These are phyloP conservation scores for Solanum chmielewskii DNA, from an alignment of 257 asterid genomes.

Conservation along the genomic window DNA sequence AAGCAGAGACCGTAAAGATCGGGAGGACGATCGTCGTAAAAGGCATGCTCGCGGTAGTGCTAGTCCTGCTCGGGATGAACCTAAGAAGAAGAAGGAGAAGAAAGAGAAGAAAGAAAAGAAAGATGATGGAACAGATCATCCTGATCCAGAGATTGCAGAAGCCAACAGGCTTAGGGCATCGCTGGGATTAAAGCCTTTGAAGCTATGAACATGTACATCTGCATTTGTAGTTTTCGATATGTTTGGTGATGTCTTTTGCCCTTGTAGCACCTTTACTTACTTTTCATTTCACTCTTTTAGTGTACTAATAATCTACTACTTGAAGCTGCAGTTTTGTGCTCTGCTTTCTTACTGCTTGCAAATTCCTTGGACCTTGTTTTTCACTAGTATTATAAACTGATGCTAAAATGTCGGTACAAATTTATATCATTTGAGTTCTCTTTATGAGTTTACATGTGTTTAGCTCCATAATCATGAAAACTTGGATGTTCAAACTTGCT, in stretches of 20 bases:
- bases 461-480: not conserved
- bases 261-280: not conserved
- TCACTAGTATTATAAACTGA: not conserved
- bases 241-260: not conserved
- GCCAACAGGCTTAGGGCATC: constrained; percentile 70
- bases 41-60: constrained; percentile 47
- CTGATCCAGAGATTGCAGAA: constrained; percentile 97
- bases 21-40: constrained; percentile 61
- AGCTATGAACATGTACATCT: constrained; percentile 1
- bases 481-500: not conserved
- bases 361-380: not conserved
- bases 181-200: constrained; percentile 85
- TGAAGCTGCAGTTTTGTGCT: not conserved
- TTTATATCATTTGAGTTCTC: not conserved
- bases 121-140: constrained; percentile 92
- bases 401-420: not conserved
- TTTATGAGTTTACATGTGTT: not conserved
- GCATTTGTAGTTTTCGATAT: not conserved
- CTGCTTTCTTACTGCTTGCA: not conserved
- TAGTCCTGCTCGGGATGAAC: constrained; percentile 52
- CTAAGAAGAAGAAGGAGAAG: constrained; percentile 69
- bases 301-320: not conserved
- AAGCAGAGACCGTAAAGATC: constrained; percentile 66
- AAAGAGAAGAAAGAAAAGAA: constrained; percentile 67
- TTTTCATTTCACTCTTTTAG: not conserved